Percentiles rank a stretch among this genome's conserved stretches.
These are phyloP conservation scores for Catunica adiposa DNA, from an alignment of 2,329 filamentous ascomycete species.

Conservation along the genomic window DNA sequence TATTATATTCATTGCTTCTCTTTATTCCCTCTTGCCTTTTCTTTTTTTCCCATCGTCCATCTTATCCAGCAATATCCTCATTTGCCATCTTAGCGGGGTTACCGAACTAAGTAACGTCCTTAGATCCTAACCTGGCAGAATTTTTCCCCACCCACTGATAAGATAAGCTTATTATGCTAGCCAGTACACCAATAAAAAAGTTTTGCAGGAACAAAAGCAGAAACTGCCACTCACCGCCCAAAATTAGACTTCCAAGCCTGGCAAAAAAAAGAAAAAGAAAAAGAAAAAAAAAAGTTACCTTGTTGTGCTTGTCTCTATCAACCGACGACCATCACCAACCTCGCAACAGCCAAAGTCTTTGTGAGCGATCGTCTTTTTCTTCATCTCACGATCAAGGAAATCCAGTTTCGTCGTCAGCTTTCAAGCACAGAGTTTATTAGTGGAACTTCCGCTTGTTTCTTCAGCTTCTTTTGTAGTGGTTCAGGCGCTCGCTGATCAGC, in stretches of 20 bases:
- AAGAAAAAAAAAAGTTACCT: conserved; percentile 9
- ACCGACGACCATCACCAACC: neutral
- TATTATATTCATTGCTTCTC: no score
- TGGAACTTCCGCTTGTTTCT: no score
- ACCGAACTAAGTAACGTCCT: neutral
- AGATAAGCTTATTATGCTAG: conserved; percentile 16
- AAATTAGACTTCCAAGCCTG: neutral
- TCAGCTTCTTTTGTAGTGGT: neutral
- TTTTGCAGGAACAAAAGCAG: conserved; percentile 12
- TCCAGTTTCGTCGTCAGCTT: neutral
- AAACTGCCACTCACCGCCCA: conserved; percentile 6
- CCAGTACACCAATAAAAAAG: conserved; percentile 16
- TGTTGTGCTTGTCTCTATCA: neutral
- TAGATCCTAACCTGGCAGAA: neutral
- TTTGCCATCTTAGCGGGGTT: conserved; percentile 2
- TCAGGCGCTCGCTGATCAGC: neutral
- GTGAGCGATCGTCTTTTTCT: no score
- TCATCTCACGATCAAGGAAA: no score
- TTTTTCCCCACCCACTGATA: conserved; percentile 14
- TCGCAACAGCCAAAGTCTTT: neutral
- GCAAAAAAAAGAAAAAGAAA: conserved; percentile 8
- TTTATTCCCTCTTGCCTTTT: no score
- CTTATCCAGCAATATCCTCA: neutral
- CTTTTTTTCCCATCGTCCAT: neutral
- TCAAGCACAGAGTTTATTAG: no score